Evolutionary conservation across 371 early-diverging fungal genomes (phyloP).

Genomic region (Chytridiales sp.): DNA sequence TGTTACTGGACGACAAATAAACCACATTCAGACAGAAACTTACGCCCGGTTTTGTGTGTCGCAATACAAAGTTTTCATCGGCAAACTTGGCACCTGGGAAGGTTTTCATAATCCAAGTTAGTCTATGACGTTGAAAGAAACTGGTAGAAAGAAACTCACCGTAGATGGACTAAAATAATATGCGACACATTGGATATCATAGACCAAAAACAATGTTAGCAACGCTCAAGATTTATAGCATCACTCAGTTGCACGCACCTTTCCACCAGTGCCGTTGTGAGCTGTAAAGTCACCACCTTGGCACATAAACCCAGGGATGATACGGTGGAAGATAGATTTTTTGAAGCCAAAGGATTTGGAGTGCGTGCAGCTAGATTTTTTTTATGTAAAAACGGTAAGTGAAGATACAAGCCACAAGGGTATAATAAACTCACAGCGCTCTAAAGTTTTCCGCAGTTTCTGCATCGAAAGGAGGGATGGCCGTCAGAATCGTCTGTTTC

Average conservation of each 20-base stretch:
- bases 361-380: conserved; percentile 39
- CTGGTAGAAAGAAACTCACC: no score
- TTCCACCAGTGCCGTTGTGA: conserved; percentile 60
- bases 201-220: no score
- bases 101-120: no score
- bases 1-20: conserved; percentile 16
- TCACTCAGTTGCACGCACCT: no score
- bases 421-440: conserved; percentile 29
- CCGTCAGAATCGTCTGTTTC: no score
- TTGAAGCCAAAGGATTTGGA: conserved; percentile 52
- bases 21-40: no score
- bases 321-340: conserved; percentile 53
- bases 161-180: no score
- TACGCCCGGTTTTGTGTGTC: conserved; percentile 52
- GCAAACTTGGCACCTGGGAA: no score
- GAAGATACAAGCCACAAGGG: conserved; percentile 7
- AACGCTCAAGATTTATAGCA: no score
- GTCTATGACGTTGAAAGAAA: no score
- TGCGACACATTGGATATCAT: no score
- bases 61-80: conserved; percentile 63
- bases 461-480: conserved; percentile 1
- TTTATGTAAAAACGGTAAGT: background rate
- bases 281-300: conserved; percentile 63
- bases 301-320: conserved; percentile 64
- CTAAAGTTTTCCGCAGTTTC: conserved; percentile 54